Conservation (phyloP, 352 stramenopile species). For the Thalassiosira allenii region DNA sequence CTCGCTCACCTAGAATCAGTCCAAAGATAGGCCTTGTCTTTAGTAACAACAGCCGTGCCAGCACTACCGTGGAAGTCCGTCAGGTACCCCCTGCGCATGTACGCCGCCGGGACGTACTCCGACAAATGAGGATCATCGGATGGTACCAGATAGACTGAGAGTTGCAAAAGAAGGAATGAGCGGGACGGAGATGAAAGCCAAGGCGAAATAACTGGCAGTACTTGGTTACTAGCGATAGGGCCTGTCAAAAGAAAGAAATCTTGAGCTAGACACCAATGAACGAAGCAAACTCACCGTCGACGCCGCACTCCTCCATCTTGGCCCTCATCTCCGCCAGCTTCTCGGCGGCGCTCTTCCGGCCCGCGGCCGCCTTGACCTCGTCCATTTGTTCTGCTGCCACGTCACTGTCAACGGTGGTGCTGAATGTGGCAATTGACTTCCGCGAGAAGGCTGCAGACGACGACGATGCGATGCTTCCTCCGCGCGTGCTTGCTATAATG, state of each 20-base stretch:
- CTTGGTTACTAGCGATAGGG: too few species aligned
- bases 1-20: slow-evolving; percentile 91
- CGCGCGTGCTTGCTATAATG: slow-evolving; percentile 29
- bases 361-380: slow-evolving; percentile 20
- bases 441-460: background rate
- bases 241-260: too few species aligned
- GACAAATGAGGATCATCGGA: slow-evolving; percentile 97
- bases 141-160: slow-evolving; percentile 92
- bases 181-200: background rate
- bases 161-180: background rate
- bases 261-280: background rate
- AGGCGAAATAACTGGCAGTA: background rate
- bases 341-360: slow-evolving; percentile 9
- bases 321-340: slow-evolving; percentile 67
- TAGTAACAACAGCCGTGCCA: slow-evolving; percentile 90
- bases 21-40: slow-evolving; percentile 88
- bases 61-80: slow-evolving; percentile 97
- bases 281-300: slow-evolving; percentile 60
- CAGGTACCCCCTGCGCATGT: slow-evolving; percentile 95
- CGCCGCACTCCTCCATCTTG: slow-evolving; percentile 67
- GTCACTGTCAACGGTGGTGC: background rate
- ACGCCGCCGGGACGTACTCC: slow-evolving; percentile 97
- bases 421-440: background rate
- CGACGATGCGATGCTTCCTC: background rate
- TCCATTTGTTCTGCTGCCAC: slow-evolving; percentile 20